phyloP scores from a whole-genome alignment of 306 rosid genomes.

The Alnus rubra region DNA sequence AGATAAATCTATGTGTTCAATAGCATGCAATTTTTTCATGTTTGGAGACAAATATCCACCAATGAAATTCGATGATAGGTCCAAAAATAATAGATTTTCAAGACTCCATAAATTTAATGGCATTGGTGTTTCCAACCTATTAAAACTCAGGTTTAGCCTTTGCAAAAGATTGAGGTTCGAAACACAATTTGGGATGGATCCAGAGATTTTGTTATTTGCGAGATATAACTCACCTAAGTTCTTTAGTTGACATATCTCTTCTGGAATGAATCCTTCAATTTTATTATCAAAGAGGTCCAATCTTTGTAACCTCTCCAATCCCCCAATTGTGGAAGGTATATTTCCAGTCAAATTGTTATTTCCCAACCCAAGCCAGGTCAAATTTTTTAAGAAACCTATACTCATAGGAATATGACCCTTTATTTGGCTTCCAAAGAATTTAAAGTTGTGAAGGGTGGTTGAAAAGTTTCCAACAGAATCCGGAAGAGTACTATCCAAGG shows the following conservation, averaged over 20 bases:
- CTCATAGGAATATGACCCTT: background rate
- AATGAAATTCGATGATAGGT: background rate
- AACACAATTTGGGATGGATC: background rate
- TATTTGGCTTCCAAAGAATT: background rate
- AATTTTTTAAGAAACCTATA: background rate
- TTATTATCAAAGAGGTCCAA: fast-evolving
- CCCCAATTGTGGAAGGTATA: background rate
- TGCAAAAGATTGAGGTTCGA: background rate
- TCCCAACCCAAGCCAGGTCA: fast-evolving
- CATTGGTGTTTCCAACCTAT: background rate
- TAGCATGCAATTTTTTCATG: background rate
- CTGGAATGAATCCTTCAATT: background rate
- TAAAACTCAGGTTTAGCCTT: background rate
- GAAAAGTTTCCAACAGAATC: background rate
- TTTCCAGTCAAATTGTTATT: background rate
- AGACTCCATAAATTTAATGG: background rate
- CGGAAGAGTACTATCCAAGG: background rate
- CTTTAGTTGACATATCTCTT: background rate
- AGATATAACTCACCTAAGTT: background rate
- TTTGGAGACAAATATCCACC: background rate
- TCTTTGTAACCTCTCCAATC: background rate
- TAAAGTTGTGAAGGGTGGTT: background rate
- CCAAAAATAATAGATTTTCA: background rate
- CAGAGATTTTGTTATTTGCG: background rate
- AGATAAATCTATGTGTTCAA: background rate